These are phyloP conservation scores for Annulohypoxylon bovei DNA, from an alignment of 495 filamentous ascomycete species.

Conservation along the genomic window DNA sequence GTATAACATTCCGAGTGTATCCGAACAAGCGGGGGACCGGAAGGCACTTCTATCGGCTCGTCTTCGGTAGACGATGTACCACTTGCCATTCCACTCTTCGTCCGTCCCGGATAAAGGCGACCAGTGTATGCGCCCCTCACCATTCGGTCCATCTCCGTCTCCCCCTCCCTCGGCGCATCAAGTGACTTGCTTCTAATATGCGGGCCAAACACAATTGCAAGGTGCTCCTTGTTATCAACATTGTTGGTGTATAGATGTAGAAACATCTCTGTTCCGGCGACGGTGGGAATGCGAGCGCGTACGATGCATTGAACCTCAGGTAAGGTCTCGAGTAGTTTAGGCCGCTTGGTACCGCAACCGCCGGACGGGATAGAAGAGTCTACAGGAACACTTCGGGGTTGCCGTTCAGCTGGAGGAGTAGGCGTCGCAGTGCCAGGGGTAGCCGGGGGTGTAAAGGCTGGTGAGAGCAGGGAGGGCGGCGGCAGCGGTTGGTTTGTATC, in stretches of 20 bases:
- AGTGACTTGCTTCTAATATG: slow-evolving; percentile 82
- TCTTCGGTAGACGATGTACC: slow-evolving; percentile 2
- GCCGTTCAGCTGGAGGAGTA: slow-evolving; percentile 45
- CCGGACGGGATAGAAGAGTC: slow-evolving; percentile 62
- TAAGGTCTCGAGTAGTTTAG: slow-evolving; percentile 72
- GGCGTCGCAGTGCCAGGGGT: slow-evolving; percentile 73
- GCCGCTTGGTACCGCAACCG: slow-evolving; percentile 65
- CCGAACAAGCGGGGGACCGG: slow-evolving; percentile 74
- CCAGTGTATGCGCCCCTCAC: slow-evolving; percentile 93
- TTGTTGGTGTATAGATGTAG: slow-evolving; percentile 94
- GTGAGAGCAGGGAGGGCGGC: slow-evolving; percentile 68
- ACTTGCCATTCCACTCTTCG: slow-evolving; percentile 66
- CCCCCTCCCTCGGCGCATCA: slow-evolving; percentile 81
- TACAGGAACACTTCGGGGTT: slow-evolving; percentile 62
- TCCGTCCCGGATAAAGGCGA: slow-evolving; percentile 84
- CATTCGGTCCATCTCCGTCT: slow-evolving; percentile 96
- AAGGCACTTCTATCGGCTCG: slow-evolving; percentile 27
- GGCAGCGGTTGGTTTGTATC: slow-evolving; percentile 43
- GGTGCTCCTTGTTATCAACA: slow-evolving; percentile 92
- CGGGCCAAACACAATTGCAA: slow-evolving; percentile 96
- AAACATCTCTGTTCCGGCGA: slow-evolving; percentile 93
- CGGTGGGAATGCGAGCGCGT: slow-evolving; percentile 85
- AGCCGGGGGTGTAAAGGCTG: slow-evolving; percentile 83
- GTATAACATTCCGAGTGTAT: slow-evolving; percentile 99
- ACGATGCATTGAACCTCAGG: slow-evolving; percentile 84